These are phyloP conservation scores for Physcia stellaris DNA, from an alignment of 495 filamentous ascomycete species.

Conservation along the genomic window DNA sequence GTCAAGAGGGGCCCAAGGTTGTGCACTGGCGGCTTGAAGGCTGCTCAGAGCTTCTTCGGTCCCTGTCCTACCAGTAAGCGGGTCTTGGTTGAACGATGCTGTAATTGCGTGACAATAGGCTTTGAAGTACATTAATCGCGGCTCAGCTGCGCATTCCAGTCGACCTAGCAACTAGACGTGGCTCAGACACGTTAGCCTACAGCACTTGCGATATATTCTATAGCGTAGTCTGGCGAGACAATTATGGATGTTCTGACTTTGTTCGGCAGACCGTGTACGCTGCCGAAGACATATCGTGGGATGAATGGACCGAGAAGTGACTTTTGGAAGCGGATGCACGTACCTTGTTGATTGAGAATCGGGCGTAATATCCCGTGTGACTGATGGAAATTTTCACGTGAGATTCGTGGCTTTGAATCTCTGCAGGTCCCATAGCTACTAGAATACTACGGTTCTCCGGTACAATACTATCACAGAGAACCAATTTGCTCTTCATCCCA, in stretches of 20 bases:
- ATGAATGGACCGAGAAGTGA: too few species aligned
- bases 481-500: background rate
- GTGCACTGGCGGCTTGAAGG: constrained; percentile 32
- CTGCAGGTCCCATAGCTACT: background rate
- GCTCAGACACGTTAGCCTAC: too few species aligned
- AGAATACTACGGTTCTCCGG: background rate
- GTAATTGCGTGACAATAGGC: constrained; percentile 49
- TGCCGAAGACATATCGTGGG: too few species aligned
- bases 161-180: too few species aligned
- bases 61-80: constrained; percentile 42
- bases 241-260: too few species aligned
- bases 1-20: constrained; percentile 35
- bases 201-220: too few species aligned
- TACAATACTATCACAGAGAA: background rate
- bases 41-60: constrained; percentile 45
- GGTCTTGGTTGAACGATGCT: constrained; percentile 42
- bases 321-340: too few species aligned
- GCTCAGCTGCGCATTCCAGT: background rate
- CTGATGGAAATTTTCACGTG: background rate
- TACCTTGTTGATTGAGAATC: background rate
- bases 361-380: background rate
- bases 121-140: constrained; percentile 22
- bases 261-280: too few species aligned
- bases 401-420: background rate
- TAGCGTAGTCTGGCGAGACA: too few species aligned